Percentiles rank a stretch among this genome's conserved stretches.
Evolutionary conservation across 2,329 filamentous ascomycete genomes (phyloP).

Genomic region (Hypoxylon sp.): DNA sequence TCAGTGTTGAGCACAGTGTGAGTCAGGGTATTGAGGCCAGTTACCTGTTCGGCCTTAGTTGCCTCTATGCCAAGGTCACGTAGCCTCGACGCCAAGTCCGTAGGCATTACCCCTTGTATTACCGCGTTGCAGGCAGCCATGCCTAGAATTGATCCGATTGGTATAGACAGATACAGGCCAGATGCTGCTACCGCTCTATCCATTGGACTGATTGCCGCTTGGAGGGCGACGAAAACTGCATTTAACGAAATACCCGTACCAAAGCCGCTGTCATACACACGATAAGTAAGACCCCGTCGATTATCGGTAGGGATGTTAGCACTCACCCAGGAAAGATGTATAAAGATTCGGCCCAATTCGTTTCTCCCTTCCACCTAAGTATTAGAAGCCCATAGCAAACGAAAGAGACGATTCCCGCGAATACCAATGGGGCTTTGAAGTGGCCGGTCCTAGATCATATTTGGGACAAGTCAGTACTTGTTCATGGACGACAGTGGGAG

Average conservation of each 20-base stretch:
- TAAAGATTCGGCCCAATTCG: slow-evolving; percentile 68
- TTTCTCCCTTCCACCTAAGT: slow-evolving; percentile 72
- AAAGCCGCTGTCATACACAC: slow-evolving; percentile 59
- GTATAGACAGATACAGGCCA: slow-evolving; percentile 63
- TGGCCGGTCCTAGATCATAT: slow-evolving; percentile 64
- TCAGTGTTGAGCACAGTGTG: slow-evolving; percentile 12
- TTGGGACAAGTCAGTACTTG: slow-evolving; percentile 9
- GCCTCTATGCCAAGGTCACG: slow-evolving; percentile 46
- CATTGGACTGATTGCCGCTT: slow-evolving; percentile 60
- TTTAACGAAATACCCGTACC: slow-evolving; percentile 64
- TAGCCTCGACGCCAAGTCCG: slow-evolving; percentile 49
- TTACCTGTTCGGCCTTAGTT: slow-evolving; percentile 47
- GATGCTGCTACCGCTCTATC: slow-evolving; percentile 66
- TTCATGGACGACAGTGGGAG: not conserved
- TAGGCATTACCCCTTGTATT: slow-evolving; percentile 51
- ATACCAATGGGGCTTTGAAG: slow-evolving; percentile 69
- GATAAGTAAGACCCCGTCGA: slow-evolving; percentile 17
- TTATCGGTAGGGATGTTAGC: not conserved
- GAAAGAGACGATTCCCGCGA: slow-evolving; percentile 66
- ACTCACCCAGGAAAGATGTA: slow-evolving; percentile 69
- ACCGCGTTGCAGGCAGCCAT: slow-evolving; percentile 49
- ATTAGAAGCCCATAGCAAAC: slow-evolving; percentile 68
- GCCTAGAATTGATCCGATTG: slow-evolving; percentile 56
- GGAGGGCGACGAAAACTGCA: slow-evolving; percentile 65
- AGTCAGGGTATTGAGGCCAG: not conserved